Percentiles rank a stretch among this genome's conserved stretches.
These are phyloP conservation scores for Pseudogymnoascus sp. DNA, from an alignment of 2,329 filamentous ascomycete species.

Conservation along the genomic window DNA sequence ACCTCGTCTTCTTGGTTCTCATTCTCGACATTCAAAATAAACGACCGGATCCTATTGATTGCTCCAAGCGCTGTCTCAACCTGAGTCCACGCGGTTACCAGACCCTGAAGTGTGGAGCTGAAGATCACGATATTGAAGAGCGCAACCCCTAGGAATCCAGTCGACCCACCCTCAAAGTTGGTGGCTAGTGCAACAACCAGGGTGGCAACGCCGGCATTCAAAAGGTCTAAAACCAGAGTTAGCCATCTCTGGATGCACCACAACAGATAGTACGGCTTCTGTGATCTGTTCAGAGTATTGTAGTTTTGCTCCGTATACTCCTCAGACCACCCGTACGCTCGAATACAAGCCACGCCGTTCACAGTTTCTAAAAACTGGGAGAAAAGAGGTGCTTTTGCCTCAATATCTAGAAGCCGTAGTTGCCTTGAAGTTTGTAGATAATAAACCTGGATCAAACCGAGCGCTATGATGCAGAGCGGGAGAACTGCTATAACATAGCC, in stretches of 20 bases:
- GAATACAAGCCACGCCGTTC: conserved; percentile 33
- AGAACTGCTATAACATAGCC: neutral
- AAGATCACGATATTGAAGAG: conserved; percentile 25
- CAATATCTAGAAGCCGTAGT: conserved; percentile 37
- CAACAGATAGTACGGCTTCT: conserved; percentile 37
- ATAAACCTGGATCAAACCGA: conserved; percentile 28
- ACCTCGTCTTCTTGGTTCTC: conserved; percentile 1
- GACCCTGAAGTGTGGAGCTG: conserved; percentile 11
- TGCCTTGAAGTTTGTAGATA: conserved; percentile 39
- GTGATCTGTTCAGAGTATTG: conserved; percentile 28
- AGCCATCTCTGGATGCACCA: conserved; percentile 38
- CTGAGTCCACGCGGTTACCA: conserved; percentile 12
- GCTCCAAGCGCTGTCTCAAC: neutral
- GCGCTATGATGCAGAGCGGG: neutral
- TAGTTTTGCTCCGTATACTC: conserved; percentile 31
- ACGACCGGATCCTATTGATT: neutral
- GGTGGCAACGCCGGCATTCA: conserved; percentile 25
- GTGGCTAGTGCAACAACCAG: conserved; percentile 26
- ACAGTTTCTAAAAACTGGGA: conserved; percentile 36
- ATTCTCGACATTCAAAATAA: neutral
- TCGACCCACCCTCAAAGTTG: conserved; percentile 13
- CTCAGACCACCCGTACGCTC: conserved; percentile 36
- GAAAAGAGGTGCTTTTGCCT: conserved; percentile 32
- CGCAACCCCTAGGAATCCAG: conserved; percentile 39
- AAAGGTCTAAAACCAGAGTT: conserved; percentile 32